These are phyloP conservation scores for Epichloe baconii DNA, from an alignment of 2,329 filamentous ascomycete species.

Conservation along the genomic window DNA sequence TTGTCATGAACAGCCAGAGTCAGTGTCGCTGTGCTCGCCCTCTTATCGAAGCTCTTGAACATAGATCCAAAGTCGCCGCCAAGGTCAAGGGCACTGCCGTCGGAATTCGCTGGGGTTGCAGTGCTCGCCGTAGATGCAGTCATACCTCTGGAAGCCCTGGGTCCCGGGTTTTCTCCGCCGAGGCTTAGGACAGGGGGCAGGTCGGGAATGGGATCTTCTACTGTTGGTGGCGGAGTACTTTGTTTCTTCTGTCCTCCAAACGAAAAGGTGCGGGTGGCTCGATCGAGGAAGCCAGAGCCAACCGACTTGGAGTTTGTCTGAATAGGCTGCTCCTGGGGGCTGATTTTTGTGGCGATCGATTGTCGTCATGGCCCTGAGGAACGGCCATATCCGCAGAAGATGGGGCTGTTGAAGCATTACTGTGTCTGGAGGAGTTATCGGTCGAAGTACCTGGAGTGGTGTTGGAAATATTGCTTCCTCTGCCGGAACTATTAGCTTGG, in stretches of 20 bases:
- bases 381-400: conserved; percentile 35
- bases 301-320: conserved; percentile 34
- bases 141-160: conserved; percentile 32
- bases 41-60: conserved; percentile 42
- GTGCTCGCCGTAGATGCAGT: conserved; percentile 42
- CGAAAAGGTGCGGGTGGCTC: conserved; percentile 45
- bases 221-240: conserved; percentile 16
- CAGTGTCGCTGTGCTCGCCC: conserved; percentile 35
- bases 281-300: conserved; percentile 38
- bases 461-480: conserved; percentile 47
- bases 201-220: conserved; percentile 19
- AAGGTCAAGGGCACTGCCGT: conserved; percentile 34
- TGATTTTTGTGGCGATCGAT: conserved; percentile 20
- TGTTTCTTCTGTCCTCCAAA: conserved; percentile 44
- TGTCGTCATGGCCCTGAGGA: conserved; percentile 16
- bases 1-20: conserved; percentile 28
- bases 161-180: conserved; percentile 17
- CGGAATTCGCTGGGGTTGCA: conserved; percentile 35
- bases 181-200: conserved; percentile 26
- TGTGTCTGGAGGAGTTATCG: conserved; percentile 49
- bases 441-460: conserved; percentile 46
- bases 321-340: conserved; percentile 24
- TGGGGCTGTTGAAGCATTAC: conserved; percentile 47
- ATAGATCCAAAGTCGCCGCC: conserved; percentile 46
- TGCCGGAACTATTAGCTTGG: conserved; percentile 26